A percentile compares a stretch with the other conserved stretches of the same genome.
phyloP scores from a whole-genome alignment of 306 rosid genomes.

The Arachis stenosperma region DNA sequence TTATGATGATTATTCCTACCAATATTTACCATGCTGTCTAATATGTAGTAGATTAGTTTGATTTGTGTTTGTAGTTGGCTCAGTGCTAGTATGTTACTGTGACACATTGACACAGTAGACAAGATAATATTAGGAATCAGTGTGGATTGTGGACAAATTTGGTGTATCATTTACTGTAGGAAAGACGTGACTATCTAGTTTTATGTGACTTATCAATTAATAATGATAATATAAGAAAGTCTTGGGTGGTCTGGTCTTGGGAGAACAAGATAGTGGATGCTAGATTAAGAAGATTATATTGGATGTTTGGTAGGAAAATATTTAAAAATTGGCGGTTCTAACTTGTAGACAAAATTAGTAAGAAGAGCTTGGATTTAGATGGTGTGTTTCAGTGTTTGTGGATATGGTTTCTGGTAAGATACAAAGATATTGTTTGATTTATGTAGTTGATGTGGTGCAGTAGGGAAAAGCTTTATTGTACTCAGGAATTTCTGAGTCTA shows the following conservation, averaged over 20 bases:
- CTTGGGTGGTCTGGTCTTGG: neutral
- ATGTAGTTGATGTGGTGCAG: neutral
- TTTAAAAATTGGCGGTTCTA: neutral
- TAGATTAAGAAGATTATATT: neutral
- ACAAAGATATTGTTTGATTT: neutral
- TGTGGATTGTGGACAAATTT: neutral
- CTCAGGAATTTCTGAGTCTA: neutral
- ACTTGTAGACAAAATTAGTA: neutral
- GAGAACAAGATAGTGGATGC: neutral
- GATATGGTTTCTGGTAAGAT: neutral
- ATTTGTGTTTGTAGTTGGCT: constrained; percentile 2
- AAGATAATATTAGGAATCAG: neutral
- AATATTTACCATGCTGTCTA: neutral
- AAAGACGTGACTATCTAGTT: neutral
- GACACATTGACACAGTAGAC: neutral
- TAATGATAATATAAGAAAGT: too few species aligned
- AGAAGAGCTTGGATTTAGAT: neutral
- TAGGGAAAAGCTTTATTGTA: neutral
- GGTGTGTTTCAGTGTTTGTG: neutral
- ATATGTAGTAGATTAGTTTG: constrained; percentile 1
- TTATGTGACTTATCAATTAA: too few species aligned
- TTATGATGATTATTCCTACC: constrained; percentile 17
- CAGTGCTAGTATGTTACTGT: neutral
- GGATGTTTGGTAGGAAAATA: neutral
- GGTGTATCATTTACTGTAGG: neutral